phyloP scores from a whole-genome alignment of 257 asterid species.

The Thymus mandschuricus region DNA sequence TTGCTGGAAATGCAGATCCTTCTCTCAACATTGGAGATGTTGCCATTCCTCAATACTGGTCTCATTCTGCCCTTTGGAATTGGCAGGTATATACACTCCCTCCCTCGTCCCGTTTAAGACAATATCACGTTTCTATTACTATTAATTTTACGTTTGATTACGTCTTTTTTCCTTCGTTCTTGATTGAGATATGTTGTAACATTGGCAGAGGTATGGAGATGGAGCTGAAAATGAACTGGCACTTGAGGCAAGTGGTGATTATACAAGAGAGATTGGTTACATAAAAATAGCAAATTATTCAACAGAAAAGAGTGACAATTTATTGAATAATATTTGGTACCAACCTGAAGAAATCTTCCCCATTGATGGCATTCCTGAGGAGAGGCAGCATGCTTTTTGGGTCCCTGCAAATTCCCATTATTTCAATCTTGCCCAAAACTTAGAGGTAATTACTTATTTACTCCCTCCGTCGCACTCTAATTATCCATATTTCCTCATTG shows the following conservation, averaged over 20 bases:
- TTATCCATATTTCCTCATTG: background rate
- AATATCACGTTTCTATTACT: too few species aligned
- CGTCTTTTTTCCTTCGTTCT: too few species aligned
- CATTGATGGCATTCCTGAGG: conserved; percentile 53
- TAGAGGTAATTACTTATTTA: conserved; percentile 36
- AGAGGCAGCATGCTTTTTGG: conserved; percentile 60
- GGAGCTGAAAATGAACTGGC: conserved; percentile 52
- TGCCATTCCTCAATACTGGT: conserved; percentile 58
- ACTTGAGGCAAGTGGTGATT: conserved; percentile 58
- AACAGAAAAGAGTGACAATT: conserved; percentile 32
- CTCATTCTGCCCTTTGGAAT: conserved; percentile 64
- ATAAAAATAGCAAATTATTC: conserved; percentile 39
- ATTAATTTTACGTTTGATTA: too few species aligned
- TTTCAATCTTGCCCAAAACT: conserved; percentile 26
- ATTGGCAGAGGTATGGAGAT: conserved; percentile 56
- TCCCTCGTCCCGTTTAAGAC: too few species aligned
- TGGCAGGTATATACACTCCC: conserved; percentile 50
- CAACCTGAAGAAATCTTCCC: conserved; percentile 66
- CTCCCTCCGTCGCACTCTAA: too few species aligned
- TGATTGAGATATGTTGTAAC: background rate
- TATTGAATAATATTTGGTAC: conserved; percentile 56
- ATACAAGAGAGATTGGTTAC: conserved; percentile 48
- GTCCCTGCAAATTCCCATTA: conserved; percentile 48
- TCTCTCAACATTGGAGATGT: conserved; percentile 61
- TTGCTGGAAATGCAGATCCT: conserved; percentile 73